These are phyloP conservation scores for Moesziomyces antarcticus DNA, from an alignment of 1,284 basidiomycete species.

Conservation along the genomic window DNA sequence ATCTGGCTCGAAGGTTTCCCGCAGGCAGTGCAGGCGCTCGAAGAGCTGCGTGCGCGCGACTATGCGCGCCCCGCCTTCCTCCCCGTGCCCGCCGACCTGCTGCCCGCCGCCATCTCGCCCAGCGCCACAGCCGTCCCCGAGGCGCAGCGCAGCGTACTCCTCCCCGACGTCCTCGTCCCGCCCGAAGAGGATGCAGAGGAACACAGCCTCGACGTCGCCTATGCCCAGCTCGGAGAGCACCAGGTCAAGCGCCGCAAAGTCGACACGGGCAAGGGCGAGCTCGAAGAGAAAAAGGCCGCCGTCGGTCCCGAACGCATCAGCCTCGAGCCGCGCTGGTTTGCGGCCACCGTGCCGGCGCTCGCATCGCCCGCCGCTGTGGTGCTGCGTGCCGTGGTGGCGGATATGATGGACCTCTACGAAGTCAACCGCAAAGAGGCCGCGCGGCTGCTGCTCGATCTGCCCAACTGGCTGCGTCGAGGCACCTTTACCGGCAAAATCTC, in stretches of 20 bases:
- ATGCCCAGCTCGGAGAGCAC: slow-evolving; percentile 33
- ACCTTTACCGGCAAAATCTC: slow-evolving; percentile 72
- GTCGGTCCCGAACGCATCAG: slow-evolving; percentile 49
- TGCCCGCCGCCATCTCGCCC: slow-evolving; percentile 57
- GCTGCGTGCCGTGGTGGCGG: slow-evolving; percentile 80
- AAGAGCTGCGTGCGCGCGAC: slow-evolving; percentile 28
- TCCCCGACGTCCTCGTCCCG: slow-evolving; percentile 60
- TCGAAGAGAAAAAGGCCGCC: slow-evolving; percentile 54
- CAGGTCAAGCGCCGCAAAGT: slow-evolving; percentile 36
- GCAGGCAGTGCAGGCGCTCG: slow-evolving; percentile 54
- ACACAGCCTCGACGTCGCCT: slow-evolving; percentile 54
- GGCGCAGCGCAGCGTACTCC: slow-evolving; percentile 28
- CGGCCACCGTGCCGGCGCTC: slow-evolving; percentile 75
- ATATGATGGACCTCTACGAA: slow-evolving; percentile 90
- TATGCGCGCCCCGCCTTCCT: slow-evolving; percentile 57
- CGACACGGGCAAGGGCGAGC: slow-evolving; percentile 57
- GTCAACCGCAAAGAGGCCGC: slow-evolving; percentile 96
- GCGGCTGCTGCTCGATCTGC: slow-evolving; percentile 83
- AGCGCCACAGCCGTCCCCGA: slow-evolving; percentile 27
- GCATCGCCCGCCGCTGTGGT: slow-evolving; percentile 81
- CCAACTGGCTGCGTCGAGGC: slow-evolving; percentile 83
- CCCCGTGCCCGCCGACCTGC: slow-evolving; percentile 55
- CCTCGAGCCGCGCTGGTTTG: slow-evolving; percentile 59
- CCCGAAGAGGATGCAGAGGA: slow-evolving; percentile 57
- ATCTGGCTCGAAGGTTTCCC: slow-evolving; percentile 62